Base-by-base conservation (phyloP, 1,139 yeast species). In the Kodamaea ohmeri region DNA sequence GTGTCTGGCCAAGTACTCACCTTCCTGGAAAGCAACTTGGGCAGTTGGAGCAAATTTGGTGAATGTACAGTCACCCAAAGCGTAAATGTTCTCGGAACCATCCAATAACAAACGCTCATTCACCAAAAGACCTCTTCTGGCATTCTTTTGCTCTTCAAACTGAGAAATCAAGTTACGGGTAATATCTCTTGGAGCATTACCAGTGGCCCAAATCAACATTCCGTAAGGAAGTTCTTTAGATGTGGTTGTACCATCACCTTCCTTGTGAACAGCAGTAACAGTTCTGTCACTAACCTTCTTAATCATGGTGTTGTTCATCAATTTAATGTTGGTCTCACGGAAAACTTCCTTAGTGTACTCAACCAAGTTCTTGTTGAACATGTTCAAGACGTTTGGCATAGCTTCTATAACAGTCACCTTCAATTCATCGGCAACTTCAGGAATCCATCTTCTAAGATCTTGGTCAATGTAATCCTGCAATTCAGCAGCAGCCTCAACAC, bases 21-120 rank as follows among this genome's bases (percentile, higher is more conserved):
- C 97, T 66, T 89, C 92, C 71, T 90, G 97, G 69, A 88, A 83
- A 33, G 97, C 97, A 43, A 89, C 97, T 73, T 90, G 97, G 35
- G 96, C 97, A 41, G 97, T 90, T 49, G 97, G 97, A 36, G 96
- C 95, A 49, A 76, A 80, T 61, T 89, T 89, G 50, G 94, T 85
- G 64, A 82, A 78, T 34, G 96, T 85, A 72, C 97, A 89, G 69
- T 90, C 97, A 58, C 97, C 97, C 46, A 90, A 67, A 34, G 95
- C 97, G 66, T 74, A 90, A 51, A 90, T 80, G 50, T 87, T 87
- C 52, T 77, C 76, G 34, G 92, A 76, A 56, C 97, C 97, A 54
- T 86, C 78, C 35, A 89, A 85, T 58, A 83, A 83, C 52, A 89
- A 71, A 61, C 76, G 80, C 47, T 87, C 96, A 64, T 88, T 84